Conservation (phyloP, 108 stramenopile species). For the Skeletonema potamos region DNA sequence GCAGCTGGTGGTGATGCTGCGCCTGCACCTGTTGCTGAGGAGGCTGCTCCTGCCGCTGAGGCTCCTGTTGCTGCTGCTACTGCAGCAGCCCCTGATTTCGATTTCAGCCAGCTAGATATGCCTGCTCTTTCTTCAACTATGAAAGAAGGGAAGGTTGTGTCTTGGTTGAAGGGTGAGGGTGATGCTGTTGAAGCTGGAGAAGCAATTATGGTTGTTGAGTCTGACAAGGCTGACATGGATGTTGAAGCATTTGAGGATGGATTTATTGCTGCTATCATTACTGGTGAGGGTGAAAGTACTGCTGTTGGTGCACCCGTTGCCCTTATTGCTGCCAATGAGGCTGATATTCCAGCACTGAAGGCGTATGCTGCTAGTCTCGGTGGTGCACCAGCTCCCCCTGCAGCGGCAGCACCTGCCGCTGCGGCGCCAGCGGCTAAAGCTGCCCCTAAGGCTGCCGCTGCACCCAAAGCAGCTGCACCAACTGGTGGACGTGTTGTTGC, state of each 20-base stretch:
- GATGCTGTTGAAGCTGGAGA: constrained; percentile 92
- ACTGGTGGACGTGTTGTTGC: constrained; percentile 89
- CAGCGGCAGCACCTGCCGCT: constrained; percentile 58
- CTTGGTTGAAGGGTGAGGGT: constrained; percentile 93
- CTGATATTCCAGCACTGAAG: constrained; percentile 79
- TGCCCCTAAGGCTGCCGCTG: constrained; percentile 53
- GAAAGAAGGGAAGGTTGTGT: constrained; percentile 97
- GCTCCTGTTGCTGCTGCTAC: constrained; percentile 15
- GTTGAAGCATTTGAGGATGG: constrained; percentile 97
- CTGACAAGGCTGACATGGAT: constrained; percentile 99
- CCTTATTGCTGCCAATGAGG: constrained; percentile 80
- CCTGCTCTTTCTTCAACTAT: constrained; percentile 97
- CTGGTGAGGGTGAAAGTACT: constrained; percentile 88
- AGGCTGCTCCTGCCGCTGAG: constrained; percentile 36
- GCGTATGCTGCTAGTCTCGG: constrained; percentile 72
- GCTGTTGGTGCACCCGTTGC: constrained; percentile 92
- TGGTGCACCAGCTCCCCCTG: constrained; percentile 41
- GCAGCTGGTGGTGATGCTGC: constrained; percentile 41
- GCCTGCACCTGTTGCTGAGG: constrained; percentile 17
- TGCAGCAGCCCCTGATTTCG: constrained; percentile 61
- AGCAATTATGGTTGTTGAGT: constrained; percentile 96
- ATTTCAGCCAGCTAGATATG: constrained; percentile 91
- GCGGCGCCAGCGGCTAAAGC: constrained; percentile 65
- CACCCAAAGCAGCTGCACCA: constrained; percentile 51
- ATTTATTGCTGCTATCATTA: constrained; percentile 92